phyloP scores from a whole-genome alignment of 2,329 filamentous ascomycete genomes.

The Microdochium nivale region DNA sequence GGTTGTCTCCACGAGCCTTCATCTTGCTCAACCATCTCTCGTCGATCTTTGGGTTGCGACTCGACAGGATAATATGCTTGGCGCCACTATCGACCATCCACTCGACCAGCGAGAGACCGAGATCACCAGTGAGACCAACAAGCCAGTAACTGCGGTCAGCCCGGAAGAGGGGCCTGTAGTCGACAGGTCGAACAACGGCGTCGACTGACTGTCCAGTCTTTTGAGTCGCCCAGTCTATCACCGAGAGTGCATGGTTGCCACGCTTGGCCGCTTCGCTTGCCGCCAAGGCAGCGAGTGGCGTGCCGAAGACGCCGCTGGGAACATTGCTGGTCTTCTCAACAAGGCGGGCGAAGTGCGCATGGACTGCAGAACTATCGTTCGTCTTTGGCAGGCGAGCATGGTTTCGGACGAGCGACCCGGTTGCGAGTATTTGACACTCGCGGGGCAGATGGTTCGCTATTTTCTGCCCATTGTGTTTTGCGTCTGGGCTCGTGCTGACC shows the following conservation, averaged over 20 bases:
- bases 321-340: not conserved
- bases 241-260: not conserved
- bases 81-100: slow-evolving; percentile 23
- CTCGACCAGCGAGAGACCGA: slow-evolving; percentile 20
- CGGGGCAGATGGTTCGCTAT: not conserved
- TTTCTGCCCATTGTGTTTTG: not conserved
- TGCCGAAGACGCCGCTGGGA: not conserved
- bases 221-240: not conserved
- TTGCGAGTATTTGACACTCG: not conserved
- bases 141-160: slow-evolving; percentile 10
- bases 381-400: not conserved
- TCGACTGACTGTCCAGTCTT: not conserved
- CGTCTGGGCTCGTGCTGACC: not conserved
- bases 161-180: too few species aligned
- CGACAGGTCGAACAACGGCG: too few species aligned
- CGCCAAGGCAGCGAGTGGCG: not conserved
- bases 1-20: slow-evolving; percentile 15
- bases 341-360: not conserved
- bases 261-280: not conserved
- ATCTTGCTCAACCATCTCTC: slow-evolving; percentile 25
- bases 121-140: slow-evolving; percentile 17
- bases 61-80: slow-evolving; percentile 20
- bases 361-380: not conserved
- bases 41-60: slow-evolving; percentile 19
- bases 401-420: not conserved